Conservation (phyloP, 495 filamentous ascomycete species). For the Penicillium turbatum region DNA sequence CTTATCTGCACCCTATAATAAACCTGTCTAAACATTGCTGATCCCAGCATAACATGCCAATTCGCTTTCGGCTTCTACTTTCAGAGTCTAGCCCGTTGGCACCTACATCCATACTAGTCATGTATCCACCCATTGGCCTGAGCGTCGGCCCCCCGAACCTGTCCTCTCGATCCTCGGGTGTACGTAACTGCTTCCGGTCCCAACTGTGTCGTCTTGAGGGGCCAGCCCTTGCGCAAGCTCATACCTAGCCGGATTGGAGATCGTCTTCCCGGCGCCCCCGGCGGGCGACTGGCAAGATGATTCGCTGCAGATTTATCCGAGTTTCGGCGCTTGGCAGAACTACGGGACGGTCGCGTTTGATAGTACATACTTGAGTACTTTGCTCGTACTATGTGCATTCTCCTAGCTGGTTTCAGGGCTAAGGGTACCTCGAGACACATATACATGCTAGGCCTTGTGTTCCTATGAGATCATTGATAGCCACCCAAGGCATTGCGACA, state of each 20-base stretch:
- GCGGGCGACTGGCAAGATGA: constrained; percentile 13
- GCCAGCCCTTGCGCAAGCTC: not conserved
- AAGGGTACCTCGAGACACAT: not conserved
- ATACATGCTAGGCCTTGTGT: not conserved
- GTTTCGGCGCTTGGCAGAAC: constrained; percentile 17
- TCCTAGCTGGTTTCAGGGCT: not conserved
- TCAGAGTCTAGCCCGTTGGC: not conserved
- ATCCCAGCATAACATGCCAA: not conserved
- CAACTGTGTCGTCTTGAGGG: not conserved
- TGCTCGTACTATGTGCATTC: not conserved
- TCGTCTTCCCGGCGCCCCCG: constrained; percentile 11
- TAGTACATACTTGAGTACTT: not conserved
- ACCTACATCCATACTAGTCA: not conserved
- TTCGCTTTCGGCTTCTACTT: not conserved
- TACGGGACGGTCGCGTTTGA: not conserved
- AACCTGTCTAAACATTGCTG: not conserved
- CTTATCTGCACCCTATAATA: constrained; percentile 8
- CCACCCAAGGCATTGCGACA: not conserved
- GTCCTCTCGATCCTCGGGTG: not conserved
- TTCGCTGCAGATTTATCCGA: constrained; percentile 19
- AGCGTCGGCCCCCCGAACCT: constrained; percentile 16
- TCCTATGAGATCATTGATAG: not conserved
- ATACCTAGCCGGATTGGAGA: constrained; percentile 17
- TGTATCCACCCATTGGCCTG: constrained; percentile 22
- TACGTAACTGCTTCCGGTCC: constrained; percentile 2